phyloP scores from a whole-genome alignment of 148 eudicot species.

The Vaccinium vitisidaea region DNA sequence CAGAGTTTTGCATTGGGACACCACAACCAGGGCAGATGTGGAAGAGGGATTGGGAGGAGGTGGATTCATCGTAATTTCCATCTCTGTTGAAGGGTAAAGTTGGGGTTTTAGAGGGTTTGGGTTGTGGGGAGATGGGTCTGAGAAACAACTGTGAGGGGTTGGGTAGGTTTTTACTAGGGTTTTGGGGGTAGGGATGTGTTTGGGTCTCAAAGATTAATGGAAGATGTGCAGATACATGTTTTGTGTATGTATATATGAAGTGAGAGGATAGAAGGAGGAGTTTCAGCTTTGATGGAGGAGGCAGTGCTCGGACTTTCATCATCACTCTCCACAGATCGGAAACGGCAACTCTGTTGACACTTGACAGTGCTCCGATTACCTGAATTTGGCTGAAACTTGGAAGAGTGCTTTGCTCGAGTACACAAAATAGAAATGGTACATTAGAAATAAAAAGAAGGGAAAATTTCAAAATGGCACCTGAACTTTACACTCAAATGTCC shows the following conservation, averaged over 20 bases:
- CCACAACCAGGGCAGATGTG: slow-evolving; percentile 92
- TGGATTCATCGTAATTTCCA: slow-evolving; percentile 74
- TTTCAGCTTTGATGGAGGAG: slow-evolving; percentile 36
- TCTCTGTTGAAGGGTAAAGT: slow-evolving; percentile 52
- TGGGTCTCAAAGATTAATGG: slow-evolving; percentile 11
- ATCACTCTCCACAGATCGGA: not conserved
- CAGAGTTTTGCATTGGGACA: slow-evolving; percentile 66
- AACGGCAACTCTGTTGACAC: not conserved
- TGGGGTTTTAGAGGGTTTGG: slow-evolving; percentile 20
- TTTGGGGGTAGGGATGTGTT: slow-evolving; percentile 16
- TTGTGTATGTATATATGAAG: slow-evolving; percentile 19
- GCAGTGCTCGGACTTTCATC: slow-evolving; percentile 34
- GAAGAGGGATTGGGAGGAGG: slow-evolving; percentile 29
- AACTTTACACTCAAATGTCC: too few relatives aligned
- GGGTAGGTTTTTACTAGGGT: slow-evolving; percentile 50
- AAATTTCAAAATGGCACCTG: too few relatives aligned
- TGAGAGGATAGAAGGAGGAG: slow-evolving; percentile 29
- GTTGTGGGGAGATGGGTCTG: slow-evolving; percentile 41
- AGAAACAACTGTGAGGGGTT: slow-evolving; percentile 27
- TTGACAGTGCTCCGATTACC: not conserved
- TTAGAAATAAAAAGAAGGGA: too few relatives aligned
- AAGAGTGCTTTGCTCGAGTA: too few relatives aligned
- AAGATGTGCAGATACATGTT: slow-evolving; percentile 16
- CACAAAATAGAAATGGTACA: too few relatives aligned
- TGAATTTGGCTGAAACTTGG: too few relatives aligned